Evolutionary conservation across 2,329 filamentous ascomycete genomes (phyloP).

Genomic region (Orbilia brochopaga): DNA sequence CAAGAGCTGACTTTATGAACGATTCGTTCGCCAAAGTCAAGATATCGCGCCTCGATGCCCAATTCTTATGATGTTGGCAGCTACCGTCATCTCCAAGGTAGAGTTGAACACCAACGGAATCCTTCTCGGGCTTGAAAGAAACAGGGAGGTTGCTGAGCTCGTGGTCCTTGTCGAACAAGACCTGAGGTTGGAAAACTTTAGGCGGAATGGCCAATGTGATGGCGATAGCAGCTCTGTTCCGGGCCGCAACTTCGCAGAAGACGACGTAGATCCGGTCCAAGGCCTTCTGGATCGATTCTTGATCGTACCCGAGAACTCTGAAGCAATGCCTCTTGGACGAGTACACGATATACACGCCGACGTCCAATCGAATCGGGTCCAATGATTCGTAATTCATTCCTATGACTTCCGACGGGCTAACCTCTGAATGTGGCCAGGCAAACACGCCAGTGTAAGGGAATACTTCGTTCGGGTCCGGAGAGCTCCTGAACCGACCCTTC

Average conservation of each 20-base stretch:
- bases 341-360: constrained; percentile 52
- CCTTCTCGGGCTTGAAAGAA: constrained; percentile 38
- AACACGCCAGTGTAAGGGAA: constrained; percentile 52
- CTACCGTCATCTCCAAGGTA: constrained; percentile 43
- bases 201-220: constrained; percentile 51
- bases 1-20: constrained; percentile 50
- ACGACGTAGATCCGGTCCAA: constrained; percentile 52
- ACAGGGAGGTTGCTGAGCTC: constrained; percentile 50
- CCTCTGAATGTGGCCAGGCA: constrained; percentile 52
- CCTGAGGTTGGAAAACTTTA: constrained; percentile 13
- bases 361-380: constrained; percentile 53
- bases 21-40: constrained; percentile 51
- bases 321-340: constrained; percentile 48
- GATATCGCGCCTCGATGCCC: constrained; percentile 35
- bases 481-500: constrained; percentile 27
- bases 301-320: constrained; percentile 52
- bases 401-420: constrained; percentile 46
- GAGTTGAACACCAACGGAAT: constrained; percentile 46
- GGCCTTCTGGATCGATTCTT: constrained; percentile 49
- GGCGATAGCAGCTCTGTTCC: constrained; percentile 48
- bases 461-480: constrained; percentile 32
- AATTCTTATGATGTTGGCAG: constrained; percentile 29
- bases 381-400: constrained; percentile 52
- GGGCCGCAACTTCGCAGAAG: constrained; percentile 54
- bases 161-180: constrained; percentile 48